phyloP scores from a whole-genome alignment of 495 filamentous ascomycete genomes.

The Penicillium bovifimosum region DNA sequence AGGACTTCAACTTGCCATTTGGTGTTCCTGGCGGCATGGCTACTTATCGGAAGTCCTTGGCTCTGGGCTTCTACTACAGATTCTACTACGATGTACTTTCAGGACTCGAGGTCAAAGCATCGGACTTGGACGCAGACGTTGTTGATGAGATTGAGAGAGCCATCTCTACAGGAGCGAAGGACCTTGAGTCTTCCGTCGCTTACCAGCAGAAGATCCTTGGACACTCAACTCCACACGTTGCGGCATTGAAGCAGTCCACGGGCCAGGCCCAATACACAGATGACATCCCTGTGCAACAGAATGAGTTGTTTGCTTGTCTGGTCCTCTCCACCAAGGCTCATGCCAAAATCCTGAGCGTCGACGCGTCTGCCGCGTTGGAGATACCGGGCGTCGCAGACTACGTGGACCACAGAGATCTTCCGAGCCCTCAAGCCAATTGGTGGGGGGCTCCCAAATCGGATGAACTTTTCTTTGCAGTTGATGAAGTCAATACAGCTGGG shows the following conservation, averaged over 20 bases:
- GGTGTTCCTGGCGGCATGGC: constrained; percentile 94
- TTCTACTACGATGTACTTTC: constrained; percentile 73
- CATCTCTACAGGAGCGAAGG: constrained; percentile 48
- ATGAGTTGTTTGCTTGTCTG: constrained; percentile 82
- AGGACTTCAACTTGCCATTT: constrained; percentile 80
- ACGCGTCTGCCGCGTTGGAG: constrained; percentile 67
- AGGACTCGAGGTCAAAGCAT: constrained; percentile 38
- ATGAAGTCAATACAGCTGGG: constrained; percentile 80
- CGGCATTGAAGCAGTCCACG: constrained; percentile 87
- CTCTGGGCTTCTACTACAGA: constrained; percentile 81
- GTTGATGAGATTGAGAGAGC: constrained; percentile 55
- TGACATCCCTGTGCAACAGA: constrained; percentile 81
- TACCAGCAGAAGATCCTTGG: constrained; percentile 72
- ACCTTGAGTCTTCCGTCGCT: constrained; percentile 44
- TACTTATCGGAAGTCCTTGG: constrained; percentile 85
- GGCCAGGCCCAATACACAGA: constrained; percentile 96
- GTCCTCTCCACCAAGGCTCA: constrained; percentile 87
- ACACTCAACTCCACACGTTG: constrained; percentile 76
- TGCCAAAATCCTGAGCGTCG: constrained; percentile 75
- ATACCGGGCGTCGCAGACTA: constrained; percentile 62
- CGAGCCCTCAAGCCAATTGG: constrained; percentile 67
- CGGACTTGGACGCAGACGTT: constrained; percentile 45
- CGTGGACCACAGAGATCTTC: constrained; percentile 71
- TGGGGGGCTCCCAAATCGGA: constrained; percentile 89
- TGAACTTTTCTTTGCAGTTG: constrained; percentile 76